These are phyloP conservation scores for Didymella pinodella DNA, from an alignment of 2,329 filamentous ascomycete species.

Conservation along the genomic window DNA sequence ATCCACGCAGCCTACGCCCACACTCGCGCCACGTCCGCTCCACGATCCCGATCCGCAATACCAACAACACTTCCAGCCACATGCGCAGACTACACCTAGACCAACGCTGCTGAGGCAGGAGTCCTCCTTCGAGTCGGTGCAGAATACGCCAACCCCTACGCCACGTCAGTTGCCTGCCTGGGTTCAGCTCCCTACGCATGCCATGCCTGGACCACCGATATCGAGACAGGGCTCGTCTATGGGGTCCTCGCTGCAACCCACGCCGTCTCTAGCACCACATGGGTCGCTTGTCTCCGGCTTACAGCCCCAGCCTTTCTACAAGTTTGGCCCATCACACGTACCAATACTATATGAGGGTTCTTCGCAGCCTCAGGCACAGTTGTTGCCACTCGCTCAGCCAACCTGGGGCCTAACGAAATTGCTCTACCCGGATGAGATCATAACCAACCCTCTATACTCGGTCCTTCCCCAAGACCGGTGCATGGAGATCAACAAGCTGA, in stretches of 20 bases:
- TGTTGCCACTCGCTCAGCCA: not conserved
- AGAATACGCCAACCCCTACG: not conserved
- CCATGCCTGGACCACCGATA: not conserved
- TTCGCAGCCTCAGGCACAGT: not conserved
- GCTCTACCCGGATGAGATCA: constrained; percentile 11
- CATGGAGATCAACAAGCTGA: not conserved
- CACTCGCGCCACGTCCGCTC: not conserved
- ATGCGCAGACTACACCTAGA: too few relatives aligned
- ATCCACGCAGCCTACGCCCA: not conserved
- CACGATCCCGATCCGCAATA: too few relatives aligned
- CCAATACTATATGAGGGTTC: not conserved
- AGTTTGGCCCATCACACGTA: not conserved
- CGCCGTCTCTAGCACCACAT: not conserved
- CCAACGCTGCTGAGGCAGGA: not conserved
- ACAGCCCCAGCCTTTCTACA: not conserved
- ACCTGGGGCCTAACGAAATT: not conserved
- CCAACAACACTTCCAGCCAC: too few relatives aligned
- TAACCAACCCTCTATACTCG: not conserved
- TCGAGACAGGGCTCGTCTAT: not conserved
- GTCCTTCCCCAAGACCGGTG: constrained; percentile 4
- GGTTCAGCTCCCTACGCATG: not conserved
- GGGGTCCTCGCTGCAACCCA: not conserved
- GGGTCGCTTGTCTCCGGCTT: not conserved
- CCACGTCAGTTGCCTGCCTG: not conserved
- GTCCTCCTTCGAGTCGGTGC: not conserved